Conservation (phyloP, 208 protist species). For the Herpetomonas muscarum region DNA sequence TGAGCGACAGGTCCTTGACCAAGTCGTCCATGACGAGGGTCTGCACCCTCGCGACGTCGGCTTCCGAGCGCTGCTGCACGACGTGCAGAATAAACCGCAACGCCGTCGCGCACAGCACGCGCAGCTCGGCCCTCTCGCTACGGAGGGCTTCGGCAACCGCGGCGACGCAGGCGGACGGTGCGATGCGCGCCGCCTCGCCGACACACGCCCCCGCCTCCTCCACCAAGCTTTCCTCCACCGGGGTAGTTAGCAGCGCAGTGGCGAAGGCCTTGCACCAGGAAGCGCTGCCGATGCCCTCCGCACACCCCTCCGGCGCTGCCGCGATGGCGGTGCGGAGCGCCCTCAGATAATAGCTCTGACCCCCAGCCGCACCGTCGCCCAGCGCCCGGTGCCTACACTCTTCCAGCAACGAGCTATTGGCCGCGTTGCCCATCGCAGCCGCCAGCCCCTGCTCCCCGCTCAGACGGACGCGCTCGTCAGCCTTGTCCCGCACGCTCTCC, state of each 20-base stretch:
- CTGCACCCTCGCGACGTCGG: background rate
- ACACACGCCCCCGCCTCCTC: conserved; percentile 32
- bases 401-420: conserved; percentile 24
- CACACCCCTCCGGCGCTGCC: conserved; percentile 8
- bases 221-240: conserved; percentile 12
- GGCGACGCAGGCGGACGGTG: background rate
- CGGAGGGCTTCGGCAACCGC: background rate
- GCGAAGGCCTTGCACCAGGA: conserved; percentile 23
- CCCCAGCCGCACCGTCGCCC: conserved; percentile 7
- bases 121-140: background rate
- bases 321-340: conserved; percentile 30
- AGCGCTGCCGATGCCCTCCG: conserved; percentile 27
- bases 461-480: conserved; percentile 25
- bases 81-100: conserved; percentile 4
- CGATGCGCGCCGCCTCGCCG: conserved; percentile 15
- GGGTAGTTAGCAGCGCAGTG: conserved; percentile 24
- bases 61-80: background rate
- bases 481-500: conserved; percentile 24
- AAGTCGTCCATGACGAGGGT: background rate
- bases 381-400: conserved; percentile 22
- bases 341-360: conserved; percentile 42
- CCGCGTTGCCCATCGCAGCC: conserved; percentile 30
- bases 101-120: conserved; percentile 8
- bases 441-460: conserved; percentile 32
- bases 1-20: background rate